These are phyloP conservation scores for Moniliella sp. DNA, from an alignment of 1,284 basidiomycete genomes.

Conservation along the genomic window DNA sequence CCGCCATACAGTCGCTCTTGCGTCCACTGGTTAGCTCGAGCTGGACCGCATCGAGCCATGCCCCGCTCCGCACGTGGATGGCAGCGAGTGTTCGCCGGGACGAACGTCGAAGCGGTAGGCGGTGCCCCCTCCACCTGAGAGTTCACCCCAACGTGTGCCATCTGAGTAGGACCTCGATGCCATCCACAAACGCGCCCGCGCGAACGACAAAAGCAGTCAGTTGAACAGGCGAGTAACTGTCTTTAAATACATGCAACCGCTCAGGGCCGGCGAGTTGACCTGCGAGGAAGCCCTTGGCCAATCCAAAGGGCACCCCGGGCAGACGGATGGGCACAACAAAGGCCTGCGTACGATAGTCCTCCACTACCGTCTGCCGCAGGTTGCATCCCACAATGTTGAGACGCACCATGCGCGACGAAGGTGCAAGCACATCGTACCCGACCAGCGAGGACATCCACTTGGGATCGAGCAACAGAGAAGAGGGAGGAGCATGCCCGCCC, in stretches of 20 bases:
- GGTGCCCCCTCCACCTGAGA: conserved; percentile 4
- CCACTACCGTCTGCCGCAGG: conserved; percentile 8
- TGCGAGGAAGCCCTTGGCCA: conserved; percentile 4
- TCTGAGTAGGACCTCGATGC: conserved; percentile 3
- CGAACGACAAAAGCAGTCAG: background rate
- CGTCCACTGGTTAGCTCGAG: background rate
- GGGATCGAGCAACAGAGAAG: conserved; percentile 4
- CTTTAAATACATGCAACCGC: conserved; percentile 5
- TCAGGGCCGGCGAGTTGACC: conserved; percentile 2
- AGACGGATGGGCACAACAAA: conserved; percentile 3
- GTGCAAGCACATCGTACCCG: conserved; percentile 7
- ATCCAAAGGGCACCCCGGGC: conserved; percentile 1
- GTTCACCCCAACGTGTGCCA: background rate
- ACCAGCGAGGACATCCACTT: conserved; percentile 5
- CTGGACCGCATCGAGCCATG: conserved; percentile 12
- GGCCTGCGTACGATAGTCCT: conserved; percentile 4
- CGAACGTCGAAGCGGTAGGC: conserved; percentile 3
- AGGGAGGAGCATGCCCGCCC: conserved; percentile 1
- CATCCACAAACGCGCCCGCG: conserved; percentile 4
- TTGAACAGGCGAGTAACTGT: background rate
- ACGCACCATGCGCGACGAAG: conserved; percentile 4
- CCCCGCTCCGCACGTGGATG: conserved; percentile 7
- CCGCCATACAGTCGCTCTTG: no score
- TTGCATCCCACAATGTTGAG: conserved; percentile 10
- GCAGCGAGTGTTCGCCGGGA: conserved; percentile 3